Evolutionary conservation across 495 filamentous ascomycete genomes (phyloP).

Genomic region (Annulohypoxylon maeteangense): DNA sequence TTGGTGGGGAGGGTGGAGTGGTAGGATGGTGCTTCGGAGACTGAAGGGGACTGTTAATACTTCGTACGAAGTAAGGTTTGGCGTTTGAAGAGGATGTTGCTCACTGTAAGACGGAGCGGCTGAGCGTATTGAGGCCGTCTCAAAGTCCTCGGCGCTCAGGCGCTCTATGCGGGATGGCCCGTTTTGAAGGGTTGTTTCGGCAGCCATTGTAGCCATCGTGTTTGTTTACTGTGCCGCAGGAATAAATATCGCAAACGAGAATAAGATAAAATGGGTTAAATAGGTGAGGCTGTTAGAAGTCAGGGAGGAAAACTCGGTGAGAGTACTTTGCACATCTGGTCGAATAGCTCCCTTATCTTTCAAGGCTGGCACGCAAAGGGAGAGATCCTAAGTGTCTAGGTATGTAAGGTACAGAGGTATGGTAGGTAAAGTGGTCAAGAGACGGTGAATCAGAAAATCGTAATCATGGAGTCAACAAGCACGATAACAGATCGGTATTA

Average conservation of each 20-base stretch:
- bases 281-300: slow-evolving; percentile 14
- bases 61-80: neutral
- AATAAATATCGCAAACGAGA: slow-evolving; percentile 32
- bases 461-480: slow-evolving; percentile 35
- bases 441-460: slow-evolving; percentile 26
- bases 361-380: slow-evolving; percentile 18
- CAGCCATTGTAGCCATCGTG: slow-evolving; percentile 47
- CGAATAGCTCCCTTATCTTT: slow-evolving; percentile 32
- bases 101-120: slow-evolving; percentile 64
- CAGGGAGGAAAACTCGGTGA: slow-evolving; percentile 34
- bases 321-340: slow-evolving; percentile 34
- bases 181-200: slow-evolving; percentile 46
- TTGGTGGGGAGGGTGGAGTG: slow-evolving; percentile 53
- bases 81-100: slow-evolving; percentile 16
- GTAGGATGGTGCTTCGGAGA: slow-evolving; percentile 61
- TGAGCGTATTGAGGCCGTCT: slow-evolving; percentile 64
- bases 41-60: slow-evolving; percentile 41
- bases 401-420: neutral
- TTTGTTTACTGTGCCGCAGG: neutral
- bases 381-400: slow-evolving; percentile 5
- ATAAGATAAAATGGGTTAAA: neutral
- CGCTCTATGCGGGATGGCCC: slow-evolving; percentile 43
- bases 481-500: slow-evolving; percentile 24
- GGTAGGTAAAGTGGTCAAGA: neutral
- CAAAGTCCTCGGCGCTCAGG: slow-evolving; percentile 58